Evolutionary conservation across 2,329 filamentous ascomycete genomes (phyloP), one percentile per base, ranked within the genome.

Genomic region (Metarhizium rileyi): DNA sequence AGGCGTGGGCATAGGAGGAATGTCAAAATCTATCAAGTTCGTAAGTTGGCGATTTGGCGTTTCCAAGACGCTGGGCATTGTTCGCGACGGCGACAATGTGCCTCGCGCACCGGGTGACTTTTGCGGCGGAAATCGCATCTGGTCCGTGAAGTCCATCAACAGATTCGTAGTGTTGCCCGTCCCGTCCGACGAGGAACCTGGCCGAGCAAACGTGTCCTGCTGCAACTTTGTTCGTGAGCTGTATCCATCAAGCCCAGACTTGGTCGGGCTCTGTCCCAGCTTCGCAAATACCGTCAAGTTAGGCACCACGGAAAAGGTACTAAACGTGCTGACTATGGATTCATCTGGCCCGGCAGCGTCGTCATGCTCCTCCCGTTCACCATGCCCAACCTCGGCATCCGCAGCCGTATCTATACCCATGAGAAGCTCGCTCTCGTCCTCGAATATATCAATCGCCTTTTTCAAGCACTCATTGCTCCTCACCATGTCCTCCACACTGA

Each of bases 1-100:
- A 14, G 93, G 93, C 0, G 93, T 97, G 2, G 91, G 90, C 57
- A 90, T 83, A 0, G 91, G 89, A n/a, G 90, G 90, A 9, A 97
- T 86, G 60, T 97, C 93, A 60, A 84, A 75, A 55, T 79, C 76
- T n/a, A 83, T 79, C 41, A 93, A 77, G 60, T 85, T 87, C 30
- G 81, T 75, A 57, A 87, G 81, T 43, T 66, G 69, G 20, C 71
- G 72, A 48, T 71, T 69, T 3, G 78, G 77, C 0, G 78, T 80
- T 5, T 65, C 66, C 14, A 60, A 51, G 1, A 61, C 52, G 48
- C 60, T 61, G 9, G 62, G 56, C 22, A 57, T 62, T 5, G 62
- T 60, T 51, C 58, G 62, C n/a, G 62, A 61, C 16, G 65, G 62
- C 5, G 64, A 64, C 30, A 61, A 50, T 33, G 54, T 57, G 10